Conservation (phyloP, 345 rosid genomes). For the Anacardium occidentale region DNA sequence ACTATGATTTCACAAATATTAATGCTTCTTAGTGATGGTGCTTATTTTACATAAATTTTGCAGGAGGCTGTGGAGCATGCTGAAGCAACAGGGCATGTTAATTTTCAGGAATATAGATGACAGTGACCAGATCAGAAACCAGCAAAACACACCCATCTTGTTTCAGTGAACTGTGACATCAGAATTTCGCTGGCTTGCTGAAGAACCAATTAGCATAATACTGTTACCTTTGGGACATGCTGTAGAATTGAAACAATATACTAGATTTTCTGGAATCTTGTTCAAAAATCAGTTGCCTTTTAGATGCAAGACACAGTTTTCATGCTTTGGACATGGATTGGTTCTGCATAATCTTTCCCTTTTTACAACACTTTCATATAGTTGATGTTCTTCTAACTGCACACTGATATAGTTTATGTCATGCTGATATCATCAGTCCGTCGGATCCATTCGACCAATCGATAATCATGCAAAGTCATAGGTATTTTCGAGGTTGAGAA, state of each 20-base stretch:
- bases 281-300: neutral
- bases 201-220: neutral
- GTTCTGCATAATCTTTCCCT: no score
- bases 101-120: slow-evolving; percentile 82
- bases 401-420: no score
- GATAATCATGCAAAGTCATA: no score
- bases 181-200: neutral
- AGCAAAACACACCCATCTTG: neutral
- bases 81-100: slow-evolving; percentile 88
- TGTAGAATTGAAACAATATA: no score
- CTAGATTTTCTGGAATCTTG: neutral
- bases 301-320: neutral
- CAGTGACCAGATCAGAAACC: neutral
- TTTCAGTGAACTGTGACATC: neutral
- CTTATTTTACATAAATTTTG: no score
- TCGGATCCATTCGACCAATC: no score
- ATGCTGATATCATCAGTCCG: no score
- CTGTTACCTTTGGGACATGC: neutral
- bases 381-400: no score
- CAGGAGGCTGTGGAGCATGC: slow-evolving; percentile 60
- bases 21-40: no score
- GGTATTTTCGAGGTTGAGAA: no score
- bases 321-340: no score
- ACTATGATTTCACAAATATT: neutral
- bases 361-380: no score